A percentile compares a stretch with the other conserved stretches of the same genome.
Evolutionary conservation across 495 filamentous ascomycete genomes (phyloP).

Genomic region (Xylaria castorea): DNA sequence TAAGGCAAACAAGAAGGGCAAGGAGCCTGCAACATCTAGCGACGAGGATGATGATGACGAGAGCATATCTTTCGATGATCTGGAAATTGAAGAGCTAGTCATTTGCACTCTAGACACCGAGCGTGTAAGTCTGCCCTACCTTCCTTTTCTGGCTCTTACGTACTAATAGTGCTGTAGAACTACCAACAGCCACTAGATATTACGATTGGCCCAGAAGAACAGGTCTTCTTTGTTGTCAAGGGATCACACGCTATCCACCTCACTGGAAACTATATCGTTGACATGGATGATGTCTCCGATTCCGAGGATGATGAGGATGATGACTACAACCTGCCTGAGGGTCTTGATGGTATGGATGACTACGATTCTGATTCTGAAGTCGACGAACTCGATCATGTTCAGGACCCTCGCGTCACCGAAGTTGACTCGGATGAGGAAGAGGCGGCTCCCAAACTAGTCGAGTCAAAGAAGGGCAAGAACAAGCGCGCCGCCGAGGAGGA

Average conservation of each 20-base stretch:
- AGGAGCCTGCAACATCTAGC: slow-evolving; percentile 73
- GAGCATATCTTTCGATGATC: slow-evolving; percentile 58
- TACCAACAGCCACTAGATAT: slow-evolving; percentile 97
- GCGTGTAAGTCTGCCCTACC: slow-evolving; percentile 42
- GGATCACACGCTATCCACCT: slow-evolving; percentile 90
- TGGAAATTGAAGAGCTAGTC: slow-evolving; percentile 78
- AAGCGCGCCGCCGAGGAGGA: slow-evolving; percentile 82
- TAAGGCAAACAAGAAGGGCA: slow-evolving; percentile 73
- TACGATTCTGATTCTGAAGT: slow-evolving; percentile 68
- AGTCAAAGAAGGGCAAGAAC: slow-evolving; percentile 78
- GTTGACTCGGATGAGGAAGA: slow-evolving; percentile 78
- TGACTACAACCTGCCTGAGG: slow-evolving; percentile 75
- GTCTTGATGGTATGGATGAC: slow-evolving; percentile 62
- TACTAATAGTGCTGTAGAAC: slow-evolving; percentile 63
- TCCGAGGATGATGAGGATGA: slow-evolving; percentile 71
- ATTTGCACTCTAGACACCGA: slow-evolving; percentile 92
- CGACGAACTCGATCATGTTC: slow-evolving; percentile 82
- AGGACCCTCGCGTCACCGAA: slow-evolving; percentile 84
- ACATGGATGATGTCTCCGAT: slow-evolving; percentile 60
- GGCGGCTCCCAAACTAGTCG: slow-evolving; percentile 76
- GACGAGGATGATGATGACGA: slow-evolving; percentile 71
- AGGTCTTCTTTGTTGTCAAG: slow-evolving; percentile 86
- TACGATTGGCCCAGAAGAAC: slow-evolving; percentile 82
- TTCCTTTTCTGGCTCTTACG: neutral
- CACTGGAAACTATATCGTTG: slow-evolving; percentile 90